Base-by-base conservation (phyloP, 1,284 basidiomycete genomes). In the Cutaneotrichosporon cyanovorans region DNA sequence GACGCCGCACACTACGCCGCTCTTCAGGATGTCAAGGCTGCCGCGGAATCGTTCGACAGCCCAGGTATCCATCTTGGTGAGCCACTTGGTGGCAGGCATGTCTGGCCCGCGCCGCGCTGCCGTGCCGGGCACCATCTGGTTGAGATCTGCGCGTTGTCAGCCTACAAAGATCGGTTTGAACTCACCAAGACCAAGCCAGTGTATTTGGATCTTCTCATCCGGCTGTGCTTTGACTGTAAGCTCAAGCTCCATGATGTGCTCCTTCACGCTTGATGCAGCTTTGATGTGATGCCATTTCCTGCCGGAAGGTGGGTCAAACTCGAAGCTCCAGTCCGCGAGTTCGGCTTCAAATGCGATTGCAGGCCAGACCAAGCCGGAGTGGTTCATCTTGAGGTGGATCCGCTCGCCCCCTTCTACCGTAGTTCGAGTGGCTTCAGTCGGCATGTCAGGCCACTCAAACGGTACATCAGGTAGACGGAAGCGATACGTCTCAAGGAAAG, bases 301-400 rank as follows among this genome's bases (percentile, higher is more conserved):
- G 51, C 82, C 80, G 38, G 79, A 69, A 0, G 88, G 87, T 0
- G 87, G 84, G 47, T 79, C 77, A 53, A 82, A 74, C 60, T 87
- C 84, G 33, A 90, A 75, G 25, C 78, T 84, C 93, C 93, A 97
- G 45, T 79, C 73, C 15, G 92, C 68, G 7, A 98, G 87, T 53
- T 95, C 85, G 0, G 89, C 92, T 45, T 92, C 85, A 61, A 98
- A 97, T 0, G 89, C 86, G 44, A 98, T 78, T 1, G 87, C 89
- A 79, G 63, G 46, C 53, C 45, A 64, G 11, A 67, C 63, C 11
- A 69, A 46, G 10, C 83, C 84, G 2, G 87, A 86, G 72, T 96
- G 91, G 37, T 80, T 74, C 37, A 96, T 77, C 37, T 77, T 73
- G 25, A 97, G 65, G 5, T 80, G 83, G 41, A 97, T 66, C 40